Conservation (phyloP, 2,329 filamentous ascomycete species). For the Metarhizium sp. region DNA sequence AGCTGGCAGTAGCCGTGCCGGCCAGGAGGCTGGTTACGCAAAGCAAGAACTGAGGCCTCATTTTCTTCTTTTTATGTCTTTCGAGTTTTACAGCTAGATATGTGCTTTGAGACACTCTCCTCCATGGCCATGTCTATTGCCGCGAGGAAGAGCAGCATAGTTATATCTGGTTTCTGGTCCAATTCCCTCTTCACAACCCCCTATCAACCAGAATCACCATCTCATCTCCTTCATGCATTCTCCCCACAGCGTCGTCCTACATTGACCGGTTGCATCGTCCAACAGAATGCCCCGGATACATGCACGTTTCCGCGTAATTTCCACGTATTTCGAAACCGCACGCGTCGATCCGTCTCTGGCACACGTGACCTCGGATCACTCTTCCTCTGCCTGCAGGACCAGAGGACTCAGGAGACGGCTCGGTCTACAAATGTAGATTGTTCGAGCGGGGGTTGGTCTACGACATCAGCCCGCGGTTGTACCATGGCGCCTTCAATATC, state of each 20-base stretch:
- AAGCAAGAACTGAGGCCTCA: constrained; percentile 3
- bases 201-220: neutral
- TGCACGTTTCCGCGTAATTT: neutral
- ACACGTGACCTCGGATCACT: no score
- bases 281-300: neutral
- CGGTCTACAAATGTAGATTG: neutral
- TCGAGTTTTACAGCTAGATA: neutral
- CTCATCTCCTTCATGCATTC: neutral
- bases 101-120: neutral
- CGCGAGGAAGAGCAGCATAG: neutral
- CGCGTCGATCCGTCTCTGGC: neutral
- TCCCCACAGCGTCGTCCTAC: neutral
- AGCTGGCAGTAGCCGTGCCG: constrained; percentile 6
- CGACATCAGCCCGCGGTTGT: neutral
- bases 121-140: neutral
- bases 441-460: neutral
- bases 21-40: neutral
- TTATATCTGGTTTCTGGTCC: neutral
- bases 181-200: neutral
- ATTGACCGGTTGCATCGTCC: neutral
- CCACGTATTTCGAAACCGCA: neutral
- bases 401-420: neutral
- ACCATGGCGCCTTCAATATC: neutral
- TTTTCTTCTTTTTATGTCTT: neutral
- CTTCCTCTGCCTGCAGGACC: no score